Percentiles rank a stretch among this genome's conserved stretches.
These are phyloP conservation scores for Blastobotrys capitulatus DNA, from an alignment of 1,139 yeast species.

Conservation along the genomic window DNA sequence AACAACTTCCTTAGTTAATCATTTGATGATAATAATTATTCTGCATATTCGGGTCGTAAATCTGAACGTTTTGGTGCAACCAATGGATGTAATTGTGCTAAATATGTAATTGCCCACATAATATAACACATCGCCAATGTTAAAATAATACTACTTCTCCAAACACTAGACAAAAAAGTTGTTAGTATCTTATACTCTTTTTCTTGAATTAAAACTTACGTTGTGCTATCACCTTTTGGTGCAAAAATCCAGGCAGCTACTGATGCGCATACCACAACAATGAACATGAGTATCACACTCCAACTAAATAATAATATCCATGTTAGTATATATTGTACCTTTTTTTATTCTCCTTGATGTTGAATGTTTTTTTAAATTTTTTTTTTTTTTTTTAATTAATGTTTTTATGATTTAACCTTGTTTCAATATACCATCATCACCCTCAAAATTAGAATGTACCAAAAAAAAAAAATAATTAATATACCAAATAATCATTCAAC, in stretches of 20 bases:
- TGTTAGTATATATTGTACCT: too few species aligned
- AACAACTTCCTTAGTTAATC: too few species aligned
- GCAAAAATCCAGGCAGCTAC: constrained; percentile 60
- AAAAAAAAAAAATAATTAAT: too few species aligned
- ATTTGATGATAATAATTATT: constrained; percentile 14
- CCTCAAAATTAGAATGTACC: too few species aligned
- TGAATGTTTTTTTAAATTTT: too few species aligned
- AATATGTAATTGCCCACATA: constrained; percentile 89
- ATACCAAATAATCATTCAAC: too few species aligned
- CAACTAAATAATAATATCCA: constrained; percentile 48
- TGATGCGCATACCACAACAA: constrained; percentile 54
- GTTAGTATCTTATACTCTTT: constrained; percentile 6
- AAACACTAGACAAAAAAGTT: constrained; percentile 47
- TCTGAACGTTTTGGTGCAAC: constrained; percentile 69
- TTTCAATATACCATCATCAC: too few species aligned
- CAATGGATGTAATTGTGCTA: constrained; percentile 71
- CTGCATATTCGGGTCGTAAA: constrained; percentile 57
- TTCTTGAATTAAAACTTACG: constrained; percentile 26
- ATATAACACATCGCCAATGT: constrained; percentile 82
- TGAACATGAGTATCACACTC: constrained; percentile 64
- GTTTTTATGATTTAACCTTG: too few species aligned
- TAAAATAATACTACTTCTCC: constrained; percentile 84
- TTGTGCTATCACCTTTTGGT: constrained; percentile 49
- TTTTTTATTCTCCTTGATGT: too few species aligned
- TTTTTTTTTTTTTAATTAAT: too few species aligned